Conservation (phyloP, 495 filamentous ascomycete species). For the Articulospora tetracladia region DNA sequence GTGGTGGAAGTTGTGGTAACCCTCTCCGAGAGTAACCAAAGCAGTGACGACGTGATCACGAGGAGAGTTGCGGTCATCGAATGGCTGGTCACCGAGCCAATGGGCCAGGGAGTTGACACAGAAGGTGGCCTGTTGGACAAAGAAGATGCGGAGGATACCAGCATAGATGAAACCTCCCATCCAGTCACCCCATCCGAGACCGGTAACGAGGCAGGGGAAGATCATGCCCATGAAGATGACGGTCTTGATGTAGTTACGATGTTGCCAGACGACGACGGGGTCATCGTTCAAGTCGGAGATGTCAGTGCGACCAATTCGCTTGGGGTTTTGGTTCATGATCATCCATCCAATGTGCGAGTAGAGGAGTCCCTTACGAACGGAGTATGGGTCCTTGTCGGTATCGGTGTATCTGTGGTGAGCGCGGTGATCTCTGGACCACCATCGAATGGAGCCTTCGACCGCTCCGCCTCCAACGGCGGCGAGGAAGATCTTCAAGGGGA, state of each 20-base stretch:
- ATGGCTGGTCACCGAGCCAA: conserved; percentile 98
- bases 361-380: conserved; percentile 92
- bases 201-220: conserved; percentile 79
- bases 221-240: conserved; percentile 84
- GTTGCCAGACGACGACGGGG: conserved; percentile 89
- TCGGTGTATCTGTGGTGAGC: conserved; percentile 99
- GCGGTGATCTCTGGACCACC: conserved; percentile 96
- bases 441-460: conserved; percentile 92
- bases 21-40: conserved; percentile 92
- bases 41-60: conserved; percentile 96
- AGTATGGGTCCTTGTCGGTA: conserved; percentile 98
- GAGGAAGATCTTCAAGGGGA: conserved; percentile 88
- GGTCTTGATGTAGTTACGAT: conserved; percentile 87
- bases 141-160: conserved; percentile 94
- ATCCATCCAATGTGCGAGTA: conserved; percentile 97
- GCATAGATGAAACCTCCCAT: conserved; percentile 89
- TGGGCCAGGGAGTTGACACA: conserved; percentile 98
- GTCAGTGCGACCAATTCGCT: conserved; percentile 91
- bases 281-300: conserved; percentile 97
- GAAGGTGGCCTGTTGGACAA: conserved; percentile 99
- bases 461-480: conserved; percentile 90
- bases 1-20: conserved; percentile 99
- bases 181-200: conserved; percentile 88
- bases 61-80: conserved; percentile 98
- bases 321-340: conserved; percentile 92